These are phyloP conservation scores for Thalassiosira oceanica DNA, from an alignment of 352 stramenopile species.

Conservation along the genomic window DNA sequence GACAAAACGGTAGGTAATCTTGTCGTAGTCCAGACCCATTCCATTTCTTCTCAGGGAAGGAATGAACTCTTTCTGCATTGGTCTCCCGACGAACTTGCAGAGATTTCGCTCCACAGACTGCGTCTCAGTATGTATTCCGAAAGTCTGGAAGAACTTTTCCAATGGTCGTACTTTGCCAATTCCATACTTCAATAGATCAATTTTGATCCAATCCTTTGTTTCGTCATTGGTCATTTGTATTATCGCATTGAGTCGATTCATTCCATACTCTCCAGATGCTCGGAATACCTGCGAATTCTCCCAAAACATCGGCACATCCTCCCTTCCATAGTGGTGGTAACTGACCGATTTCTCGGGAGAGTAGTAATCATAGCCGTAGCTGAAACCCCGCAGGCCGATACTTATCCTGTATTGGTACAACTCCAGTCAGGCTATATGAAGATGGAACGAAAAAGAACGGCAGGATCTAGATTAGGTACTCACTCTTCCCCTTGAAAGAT, in stretches of 20 bases:
- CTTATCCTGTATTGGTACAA: too few relatives aligned
- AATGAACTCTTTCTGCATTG: slow-evolving; percentile 68
- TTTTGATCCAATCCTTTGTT: slow-evolving; percentile 55
- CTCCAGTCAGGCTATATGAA: too few relatives aligned
- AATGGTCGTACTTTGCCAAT: slow-evolving; percentile 65
- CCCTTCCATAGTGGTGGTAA: slow-evolving; percentile 83
- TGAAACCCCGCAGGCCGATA: slow-evolving; percentile 80
- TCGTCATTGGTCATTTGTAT: slow-evolving; percentile 80
- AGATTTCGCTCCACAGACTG: slow-evolving; percentile 71
- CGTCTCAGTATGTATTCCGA: slow-evolving; percentile 76
- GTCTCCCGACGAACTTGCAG: slow-evolving; percentile 73
- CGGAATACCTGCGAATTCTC: slow-evolving; percentile 67
- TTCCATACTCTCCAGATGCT: slow-evolving; percentile 57
- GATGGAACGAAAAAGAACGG: too few relatives aligned
- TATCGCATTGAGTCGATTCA: slow-evolving; percentile 73
- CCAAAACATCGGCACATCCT: slow-evolving; percentile 77
- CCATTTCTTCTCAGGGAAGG: slow-evolving; percentile 52
- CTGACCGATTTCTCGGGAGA: slow-evolving; percentile 75
- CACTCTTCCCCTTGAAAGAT: slow-evolving; percentile 84
- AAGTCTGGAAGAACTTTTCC: slow-evolving; percentile 77
- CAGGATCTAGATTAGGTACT: too few relatives aligned
- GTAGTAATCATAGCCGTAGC: slow-evolving; percentile 83
- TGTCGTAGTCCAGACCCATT: slow-evolving; percentile 75
- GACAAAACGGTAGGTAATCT: slow-evolving; percentile 53
- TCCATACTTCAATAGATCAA: slow-evolving; percentile 71